Base-by-base conservation (phyloP, 768 basidiomycete species). In the Psilocybe subaeruginosa region DNA sequence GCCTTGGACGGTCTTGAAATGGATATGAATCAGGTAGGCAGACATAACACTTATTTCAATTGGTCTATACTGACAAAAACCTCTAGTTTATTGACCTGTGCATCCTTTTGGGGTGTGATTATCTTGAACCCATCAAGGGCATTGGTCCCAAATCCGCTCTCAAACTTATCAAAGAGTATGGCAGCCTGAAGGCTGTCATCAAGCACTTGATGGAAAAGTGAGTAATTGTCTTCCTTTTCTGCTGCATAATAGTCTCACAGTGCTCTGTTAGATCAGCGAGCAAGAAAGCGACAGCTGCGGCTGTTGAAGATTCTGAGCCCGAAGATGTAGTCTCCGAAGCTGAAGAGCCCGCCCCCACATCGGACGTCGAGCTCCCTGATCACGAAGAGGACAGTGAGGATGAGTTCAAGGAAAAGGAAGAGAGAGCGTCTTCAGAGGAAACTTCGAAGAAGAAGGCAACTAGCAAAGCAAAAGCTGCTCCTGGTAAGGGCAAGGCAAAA, bases 71-170 rank as follows among this genome's bases (percentile, higher is more conserved):
- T 54, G 12, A 46, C 54, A 14, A 59, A n/a, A n/a, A 6, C 17
- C 27, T 39, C 3, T 68, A 98, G 93, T 99, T 99, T 70, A 91
- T 95, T 67, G 97, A 99, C 67, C 81, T 99, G 3, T 99, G 97
- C 71, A 91, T 99, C 65, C 83, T 99, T 8, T 87, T 99, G 41
- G 97, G 97, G 4, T 99, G 97, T 61, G 97, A 99, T 71, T 99
- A 99, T 76, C 88, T 99, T 60, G 97, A 99, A 73, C 97, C 97
- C n/a, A 95, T 97, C 72, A 96, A 89, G 74, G 97, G 97, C 2
- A 79, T 99, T 46, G 97, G 97, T 29, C 96, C 97, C 12, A 97
- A 98, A 73, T 94, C 89, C 12, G 97, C 97, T 3, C 79, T 97
- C 54, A 99, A 99, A 76, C 84, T 98, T 33, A 82, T 99, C 47